Evolutionary conservation across 2,329 filamentous ascomycete species (phyloP), one percentile per base, ranked within the genome.

Genomic region (Ceratocystis papillata): DNA sequence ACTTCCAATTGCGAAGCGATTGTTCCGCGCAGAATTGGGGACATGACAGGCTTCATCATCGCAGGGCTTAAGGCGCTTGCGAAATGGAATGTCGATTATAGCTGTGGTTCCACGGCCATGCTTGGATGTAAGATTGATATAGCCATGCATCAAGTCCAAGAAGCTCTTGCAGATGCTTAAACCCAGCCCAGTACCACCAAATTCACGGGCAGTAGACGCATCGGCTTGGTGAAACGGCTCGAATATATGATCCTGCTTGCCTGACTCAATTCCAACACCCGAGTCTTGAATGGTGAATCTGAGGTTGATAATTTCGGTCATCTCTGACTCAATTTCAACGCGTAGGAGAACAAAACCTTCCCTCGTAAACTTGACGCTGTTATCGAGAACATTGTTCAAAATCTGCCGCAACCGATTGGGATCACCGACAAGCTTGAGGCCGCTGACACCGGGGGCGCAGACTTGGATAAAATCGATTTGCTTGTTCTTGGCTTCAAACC

Each of bases 361-460:
- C 17, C 81, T 83, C 0, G 87, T 89, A 71, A 90, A 90, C 70
- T 89, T 89, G 75, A 89, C 87, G 69, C 83, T 86, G 73, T 90
- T 90, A 1, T 87, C 90, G 22, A 92, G 77, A 1, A 93, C 77
- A 71, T 92, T 93, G 1, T 87, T 90, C 48, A 93, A 81, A 68
- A 96, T 92, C 71, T 96, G 91, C 61, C 91, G 84, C 41, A 96
- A 79, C 45, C 90, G 83, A 10, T 90, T 89, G 7, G 90, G 90
- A 71, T 96, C 91, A 15, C 92, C 91, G 71, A 96, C 85, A 2
- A 96, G 89, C 70, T 90, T 84, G 41, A 80, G 79, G 62, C 83
- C 81, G 5, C 20, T 55, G 6, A 88, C 82, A 55, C 85, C 81
- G 0, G 79, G 77, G 5, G 84, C 80, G 64, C 90, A 83, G 59